Conservation (phyloP, 2,329 filamentous ascomycete species). For the Penicillium sp. region DNA sequence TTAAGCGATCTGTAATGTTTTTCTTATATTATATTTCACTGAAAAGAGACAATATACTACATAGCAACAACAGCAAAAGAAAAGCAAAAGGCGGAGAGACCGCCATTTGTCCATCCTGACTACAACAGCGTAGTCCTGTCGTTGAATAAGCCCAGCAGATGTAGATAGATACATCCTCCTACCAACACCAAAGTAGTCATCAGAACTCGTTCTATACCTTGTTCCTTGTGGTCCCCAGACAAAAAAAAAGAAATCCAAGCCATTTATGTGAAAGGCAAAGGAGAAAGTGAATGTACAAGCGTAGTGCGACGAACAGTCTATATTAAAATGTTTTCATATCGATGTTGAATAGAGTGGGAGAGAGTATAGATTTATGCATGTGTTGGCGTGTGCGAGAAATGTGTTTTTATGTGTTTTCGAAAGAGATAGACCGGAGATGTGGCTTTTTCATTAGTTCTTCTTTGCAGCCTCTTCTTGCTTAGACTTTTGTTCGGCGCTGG, state of each 20-base stretch:
- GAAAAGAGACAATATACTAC: neutral
- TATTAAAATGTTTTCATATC: slow-evolving; percentile 16
- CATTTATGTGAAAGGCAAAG: neutral
- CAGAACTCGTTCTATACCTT: neutral
- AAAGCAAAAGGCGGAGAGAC: neutral
- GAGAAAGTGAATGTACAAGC: slow-evolving; percentile 1
- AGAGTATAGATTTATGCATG: slow-evolving; percentile 1
- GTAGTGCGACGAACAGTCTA: neutral
- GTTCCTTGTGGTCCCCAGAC: neutral
- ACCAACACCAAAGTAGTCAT: neutral
- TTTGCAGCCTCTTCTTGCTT: slow-evolving; percentile 1
- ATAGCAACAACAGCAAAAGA: neutral
- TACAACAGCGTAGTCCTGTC: neutral
- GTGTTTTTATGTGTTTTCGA: neutral
- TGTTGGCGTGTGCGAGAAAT: neutral
- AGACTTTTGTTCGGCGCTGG: slow-evolving; percentile 24
- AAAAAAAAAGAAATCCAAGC: neutral
- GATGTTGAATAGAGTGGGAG: neutral
- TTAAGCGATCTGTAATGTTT: neutral
- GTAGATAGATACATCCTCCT: no score
- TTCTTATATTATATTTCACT: neutral
- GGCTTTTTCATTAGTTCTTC: neutral
- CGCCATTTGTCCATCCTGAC: neutral
- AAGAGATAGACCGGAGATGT: neutral
- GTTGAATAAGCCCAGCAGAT: no score